phyloP scores from a whole-genome alignment of 2,329 filamentous ascomycete species.

The Trichophyton simii region DNA sequence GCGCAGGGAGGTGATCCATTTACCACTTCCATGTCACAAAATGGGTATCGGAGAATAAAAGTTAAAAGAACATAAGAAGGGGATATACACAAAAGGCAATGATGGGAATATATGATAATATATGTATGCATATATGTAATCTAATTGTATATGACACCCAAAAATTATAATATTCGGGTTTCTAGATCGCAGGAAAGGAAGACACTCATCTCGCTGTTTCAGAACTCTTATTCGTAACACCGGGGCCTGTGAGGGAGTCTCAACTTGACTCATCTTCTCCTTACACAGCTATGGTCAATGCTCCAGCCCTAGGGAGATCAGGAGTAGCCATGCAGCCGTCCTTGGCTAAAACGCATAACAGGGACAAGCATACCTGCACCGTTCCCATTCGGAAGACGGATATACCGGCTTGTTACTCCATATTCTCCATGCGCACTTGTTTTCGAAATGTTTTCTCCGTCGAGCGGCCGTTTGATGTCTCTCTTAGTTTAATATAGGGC shows the following conservation, averaged over 20 bases:
- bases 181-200: background rate
- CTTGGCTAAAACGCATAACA: background rate
- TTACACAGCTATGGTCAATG: no score
- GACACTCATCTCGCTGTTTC: background rate
- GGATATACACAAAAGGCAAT: background rate
- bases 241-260: background rate
- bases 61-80: background rate
- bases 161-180: background rate
- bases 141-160: background rate
- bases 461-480: no score
- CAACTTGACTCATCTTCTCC: no score
- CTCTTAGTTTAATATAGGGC: no score
- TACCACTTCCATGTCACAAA: background rate
- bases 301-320: no score
- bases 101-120: background rate
- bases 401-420: no score
- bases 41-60: background rate
- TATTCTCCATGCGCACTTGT: no score
- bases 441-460: no score
- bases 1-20: background rate
- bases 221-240: background rate
- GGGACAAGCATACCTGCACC: background rate
- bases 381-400: background rate
- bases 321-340: background rate
- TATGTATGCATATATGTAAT: background rate